Evolutionary conservation across 768 basidiomycete genomes (phyloP).

Genomic region (Termitomyces sp.): DNA sequence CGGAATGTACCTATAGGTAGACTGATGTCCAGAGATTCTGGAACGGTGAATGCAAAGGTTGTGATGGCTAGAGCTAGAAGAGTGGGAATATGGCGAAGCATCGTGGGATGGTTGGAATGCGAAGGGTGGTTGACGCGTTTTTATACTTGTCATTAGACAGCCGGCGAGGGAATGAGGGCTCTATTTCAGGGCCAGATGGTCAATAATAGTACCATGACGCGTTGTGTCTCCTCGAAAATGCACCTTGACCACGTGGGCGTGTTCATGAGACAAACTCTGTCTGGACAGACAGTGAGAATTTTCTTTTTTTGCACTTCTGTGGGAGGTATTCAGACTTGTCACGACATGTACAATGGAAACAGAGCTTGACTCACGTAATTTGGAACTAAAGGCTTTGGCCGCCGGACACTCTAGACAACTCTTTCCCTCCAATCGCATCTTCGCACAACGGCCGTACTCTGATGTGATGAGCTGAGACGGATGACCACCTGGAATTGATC

Average conservation of each 20-base stretch:
- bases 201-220: not conserved
- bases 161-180: not conserved
- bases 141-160: not conserved
- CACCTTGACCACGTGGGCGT: not conserved
- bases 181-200: not conserved
- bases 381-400: too few relatives aligned
- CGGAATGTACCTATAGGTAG: conserved; percentile 46
- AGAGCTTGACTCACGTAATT: not conserved
- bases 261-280: not conserved
- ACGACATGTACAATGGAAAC: not conserved
- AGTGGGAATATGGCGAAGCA: not conserved
- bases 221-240: not conserved
- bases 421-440: too few relatives aligned
- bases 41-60: not conserved
- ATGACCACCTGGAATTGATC: too few relatives aligned
- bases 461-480: too few relatives aligned
- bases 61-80: not conserved
- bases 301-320: too few relatives aligned
- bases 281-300: not conserved
- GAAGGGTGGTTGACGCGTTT: not conserved
- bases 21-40: conserved; percentile 34
- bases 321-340: not conserved
- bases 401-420: too few relatives aligned
- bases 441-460: too few relatives aligned
- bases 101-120: not conserved